Conservation (phyloP, 495 filamentous ascomycete genomes). For the Penicillium turbatum region DNA sequence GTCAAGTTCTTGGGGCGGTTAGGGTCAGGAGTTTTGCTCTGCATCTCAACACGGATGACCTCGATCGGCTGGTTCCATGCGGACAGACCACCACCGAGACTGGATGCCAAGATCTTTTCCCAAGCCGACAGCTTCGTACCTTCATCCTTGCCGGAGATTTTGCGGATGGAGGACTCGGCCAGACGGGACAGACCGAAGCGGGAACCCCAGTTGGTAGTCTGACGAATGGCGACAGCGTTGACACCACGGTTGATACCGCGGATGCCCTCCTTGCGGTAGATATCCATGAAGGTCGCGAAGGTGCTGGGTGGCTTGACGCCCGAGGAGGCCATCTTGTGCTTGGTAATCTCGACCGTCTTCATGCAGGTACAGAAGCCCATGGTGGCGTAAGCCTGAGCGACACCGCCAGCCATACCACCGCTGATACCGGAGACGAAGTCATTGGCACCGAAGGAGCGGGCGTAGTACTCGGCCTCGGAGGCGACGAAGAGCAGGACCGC, state of each 20-base stretch:
- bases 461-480: slow-evolving; percentile 94
- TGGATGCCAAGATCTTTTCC: slow-evolving; percentile 88
- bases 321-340: slow-evolving; percentile 83
- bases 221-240: slow-evolving; percentile 95
- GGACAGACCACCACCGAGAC: slow-evolving; percentile 85
- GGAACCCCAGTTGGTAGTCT: slow-evolving; percentile 99
- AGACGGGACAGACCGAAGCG: slow-evolving; percentile 89
- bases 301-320: slow-evolving; percentile 84
- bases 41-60: slow-evolving; percentile 99
- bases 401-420: slow-evolving; percentile 89
- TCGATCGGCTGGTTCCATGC: slow-evolving; percentile 99
- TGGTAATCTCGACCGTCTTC: slow-evolving; percentile 99
- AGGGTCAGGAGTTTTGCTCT: slow-evolving; percentile 95
- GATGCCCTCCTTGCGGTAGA: slow-evolving; percentile 92
- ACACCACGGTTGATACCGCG: slow-evolving; percentile 96
- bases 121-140: slow-evolving; percentile 65
- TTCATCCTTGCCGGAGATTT: slow-evolving; percentile 73
- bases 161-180: slow-evolving; percentile 84
- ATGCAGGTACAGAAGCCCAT: slow-evolving; percentile 99
- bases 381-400: slow-evolving; percentile 96
- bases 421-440: slow-evolving; percentile 85
- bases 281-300: slow-evolving; percentile 92
- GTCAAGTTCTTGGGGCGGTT: slow-evolving; percentile 97
- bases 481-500: slow-evolving; percentile 98
- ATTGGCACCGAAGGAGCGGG: slow-evolving; percentile 70